Percentiles rank a stretch among this genome's conserved stretches.
Evolutionary conservation across 1,284 basidiomycete species (phyloP).

Genomic region (Ustilago vetiveriae): DNA sequence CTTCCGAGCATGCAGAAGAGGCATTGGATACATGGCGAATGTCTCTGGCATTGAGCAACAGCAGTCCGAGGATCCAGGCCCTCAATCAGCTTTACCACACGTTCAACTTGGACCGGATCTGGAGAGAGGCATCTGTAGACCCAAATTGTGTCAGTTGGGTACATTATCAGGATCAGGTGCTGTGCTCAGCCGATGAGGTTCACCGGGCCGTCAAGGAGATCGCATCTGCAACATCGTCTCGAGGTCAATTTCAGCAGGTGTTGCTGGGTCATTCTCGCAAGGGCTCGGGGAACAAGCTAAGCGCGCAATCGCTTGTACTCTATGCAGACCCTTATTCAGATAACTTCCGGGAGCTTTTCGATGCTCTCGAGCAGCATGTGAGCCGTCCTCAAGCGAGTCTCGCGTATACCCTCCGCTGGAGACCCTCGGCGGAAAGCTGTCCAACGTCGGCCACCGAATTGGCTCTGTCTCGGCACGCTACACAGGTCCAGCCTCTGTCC

Average conservation of each 20-base stretch:
- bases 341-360: conserved; percentile 52
- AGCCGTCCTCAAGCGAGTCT: conserved; percentile 9
- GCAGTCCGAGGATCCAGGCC: conserved; percentile 55
- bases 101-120: conserved; percentile 17
- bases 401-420: conserved; percentile 65
- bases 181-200: conserved; percentile 50
- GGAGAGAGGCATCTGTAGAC: conserved; percentile 67
- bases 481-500: conserved; percentile 70
- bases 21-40: conserved; percentile 50
- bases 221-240: conserved; percentile 6
- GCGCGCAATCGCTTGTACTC: conserved; percentile 27
- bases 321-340: conserved; percentile 60
- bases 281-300: background rate
- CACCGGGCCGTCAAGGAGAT: conserved; percentile 16
- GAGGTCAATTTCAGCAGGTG: conserved; percentile 19
- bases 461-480: too few relatives aligned
- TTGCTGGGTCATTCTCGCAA: conserved; percentile 56
- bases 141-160: conserved; percentile 54
- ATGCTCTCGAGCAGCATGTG: conserved; percentile 29
- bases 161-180: conserved; percentile 30
- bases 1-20: background rate
- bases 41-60: conserved; percentile 51
- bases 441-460: background rate
- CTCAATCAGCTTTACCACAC: conserved; percentile 56
- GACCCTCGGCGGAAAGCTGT: conserved; percentile 24